Conservation (phyloP, 1,284 basidiomycete genomes). For the Schizophyllum commune region DNA sequence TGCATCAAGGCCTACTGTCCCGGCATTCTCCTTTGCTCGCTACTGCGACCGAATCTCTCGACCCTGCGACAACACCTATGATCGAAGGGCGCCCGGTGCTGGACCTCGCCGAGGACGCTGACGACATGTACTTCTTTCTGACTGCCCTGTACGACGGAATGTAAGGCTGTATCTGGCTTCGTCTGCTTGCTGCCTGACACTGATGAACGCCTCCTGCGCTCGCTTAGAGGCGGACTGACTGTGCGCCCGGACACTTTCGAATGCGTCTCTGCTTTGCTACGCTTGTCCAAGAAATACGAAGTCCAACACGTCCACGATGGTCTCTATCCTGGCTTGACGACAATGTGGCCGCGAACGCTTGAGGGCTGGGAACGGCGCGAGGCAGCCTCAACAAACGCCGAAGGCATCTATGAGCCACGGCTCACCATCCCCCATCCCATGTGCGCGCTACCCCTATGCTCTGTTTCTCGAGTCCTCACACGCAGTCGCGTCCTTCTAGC, state of each 20-base stretch:
- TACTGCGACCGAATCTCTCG: constrained; percentile 26
- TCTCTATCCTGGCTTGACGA: constrained; percentile 40
- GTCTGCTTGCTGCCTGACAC: constrained; percentile 4
- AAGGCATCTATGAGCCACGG: constrained; percentile 50
- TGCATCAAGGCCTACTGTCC: constrained; percentile 57
- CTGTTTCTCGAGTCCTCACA: constrained; percentile 1
- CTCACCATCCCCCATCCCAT: constrained; percentile 54
- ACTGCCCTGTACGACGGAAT: constrained; percentile 57
- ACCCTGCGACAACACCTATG: constrained; percentile 16
- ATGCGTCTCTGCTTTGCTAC: constrained; percentile 47
- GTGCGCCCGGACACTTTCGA: constrained; percentile 35
- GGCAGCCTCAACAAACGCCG: constrained; percentile 34
- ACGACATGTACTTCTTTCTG: constrained; percentile 47
- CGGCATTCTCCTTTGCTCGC: constrained; percentile 49
- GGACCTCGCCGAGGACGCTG: constrained; percentile 40
- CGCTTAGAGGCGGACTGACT: constrained; percentile 33
- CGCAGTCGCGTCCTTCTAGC: too few species aligned
- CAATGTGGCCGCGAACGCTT: constrained; percentile 51
- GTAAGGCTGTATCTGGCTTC: constrained; percentile 21
- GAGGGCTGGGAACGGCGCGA: constrained; percentile 58
- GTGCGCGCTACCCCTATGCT: constrained; percentile 28
- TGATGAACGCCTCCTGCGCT: neutral
- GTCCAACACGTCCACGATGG: constrained; percentile 47
- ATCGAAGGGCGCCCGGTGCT: constrained; percentile 50
- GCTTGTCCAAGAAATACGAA: constrained; percentile 53